phyloP scores from a whole-genome alignment of 495 filamentous ascomycete genomes.

The Penicillium canariense region DNA sequence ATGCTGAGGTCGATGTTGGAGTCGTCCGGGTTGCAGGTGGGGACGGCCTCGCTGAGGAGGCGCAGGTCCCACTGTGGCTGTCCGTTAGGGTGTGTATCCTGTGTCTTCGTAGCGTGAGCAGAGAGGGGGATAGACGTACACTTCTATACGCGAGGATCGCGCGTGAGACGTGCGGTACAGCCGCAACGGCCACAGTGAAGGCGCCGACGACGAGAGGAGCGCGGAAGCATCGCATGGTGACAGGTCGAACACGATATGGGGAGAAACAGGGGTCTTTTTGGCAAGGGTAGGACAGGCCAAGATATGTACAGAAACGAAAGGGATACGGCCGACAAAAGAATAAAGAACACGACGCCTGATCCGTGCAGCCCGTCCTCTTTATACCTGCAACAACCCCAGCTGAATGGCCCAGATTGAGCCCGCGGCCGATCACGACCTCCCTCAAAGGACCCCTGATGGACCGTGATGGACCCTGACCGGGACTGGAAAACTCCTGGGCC shows the following conservation, averaged over 20 bases:
- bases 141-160: conserved; percentile 21
- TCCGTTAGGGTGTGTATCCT: background rate
- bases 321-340: background rate
- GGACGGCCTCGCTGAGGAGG: conserved; percentile 20
- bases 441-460: no score
- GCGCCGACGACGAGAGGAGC: background rate
- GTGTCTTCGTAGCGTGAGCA: background rate
- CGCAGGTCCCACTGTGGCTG: conserved; percentile 31
- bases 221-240: background rate
- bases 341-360: background rate
- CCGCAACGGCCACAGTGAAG: background rate
- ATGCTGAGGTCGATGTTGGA: conserved; percentile 23
- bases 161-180: conserved; percentile 8
- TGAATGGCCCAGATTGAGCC: no score
- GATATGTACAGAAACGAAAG: background rate
- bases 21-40: conserved; percentile 24
- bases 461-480: no score
- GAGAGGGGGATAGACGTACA: conserved; percentile 11
- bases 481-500: no score
- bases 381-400: no score
- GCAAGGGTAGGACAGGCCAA: background rate
- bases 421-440: no score
- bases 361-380: background rate
- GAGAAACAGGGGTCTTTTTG: background rate
- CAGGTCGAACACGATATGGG: background rate